Base-by-base conservation (phyloP, 2,329 filamentous ascomycete species). In the Claviceps purpurea region DNA sequence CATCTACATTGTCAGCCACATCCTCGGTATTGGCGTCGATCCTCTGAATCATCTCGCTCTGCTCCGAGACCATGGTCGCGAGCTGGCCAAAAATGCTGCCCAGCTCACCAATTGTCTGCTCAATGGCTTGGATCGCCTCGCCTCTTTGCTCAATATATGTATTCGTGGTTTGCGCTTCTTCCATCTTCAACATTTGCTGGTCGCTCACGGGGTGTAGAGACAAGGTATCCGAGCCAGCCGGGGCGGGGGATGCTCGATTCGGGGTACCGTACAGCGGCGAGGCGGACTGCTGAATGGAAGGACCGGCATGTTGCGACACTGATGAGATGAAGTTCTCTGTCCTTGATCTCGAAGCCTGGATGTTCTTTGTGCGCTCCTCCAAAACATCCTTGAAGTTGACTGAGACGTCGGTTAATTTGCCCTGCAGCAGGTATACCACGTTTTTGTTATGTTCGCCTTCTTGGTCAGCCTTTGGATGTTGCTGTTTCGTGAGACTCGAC, bases 401-500 rank as follows among this genome's bases (percentile, higher is more conserved):
- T 26, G 87, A 87, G 3, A 98, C 91, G 63, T 95, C 89, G 41
- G 89, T 91, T 42, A 97, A 75, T 64, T 93, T 93, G 56, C 89
- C 88, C 69, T 96, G 89, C 18, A 97, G 73, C 64, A 97, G 77
- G 56, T 95, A 83, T 3, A 96, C 87, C 37, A 97, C 93, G 64
- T 97, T 96, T 70, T 95, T 95, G 74, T 95, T 95, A 72, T 98
- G 94, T 65, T 97, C 90, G 60, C 89, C 89, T 68, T 95, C 89
- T 64, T 96, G 90, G 59, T 79, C 81, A 57, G 71, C 74, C 59
- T 75, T 78, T 44, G 87, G 85, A 60, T 91, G 85, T 67, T 90
- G 84, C 54, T 87, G 79, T 51, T 83, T 79, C 14, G 89, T 85
- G 46, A 96, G 76, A 6, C 77, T 72, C 64, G 95, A 87, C n/a